phyloP scores from a whole-genome alignment of 75 land plant genomes.

The Selaginella moellendorffii region DNA sequence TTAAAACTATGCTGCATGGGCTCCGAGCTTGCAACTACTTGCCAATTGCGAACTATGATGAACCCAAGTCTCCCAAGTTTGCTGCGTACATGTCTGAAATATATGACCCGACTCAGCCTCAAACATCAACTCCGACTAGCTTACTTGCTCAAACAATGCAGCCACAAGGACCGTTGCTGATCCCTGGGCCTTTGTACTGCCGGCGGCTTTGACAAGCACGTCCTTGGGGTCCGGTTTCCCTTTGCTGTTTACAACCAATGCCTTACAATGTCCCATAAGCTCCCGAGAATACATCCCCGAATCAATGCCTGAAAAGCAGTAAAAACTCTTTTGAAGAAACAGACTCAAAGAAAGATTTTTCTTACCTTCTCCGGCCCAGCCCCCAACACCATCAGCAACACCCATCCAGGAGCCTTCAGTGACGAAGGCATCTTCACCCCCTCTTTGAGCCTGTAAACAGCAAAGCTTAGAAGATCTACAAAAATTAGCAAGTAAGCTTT shows the following conservation, averaged over 20 bases:
- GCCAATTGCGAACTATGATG: slow-evolving; percentile 46
- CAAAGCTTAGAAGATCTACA: too few species aligned
- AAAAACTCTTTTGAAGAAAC: too few species aligned
- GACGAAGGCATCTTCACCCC: slow-evolving; percentile 92
- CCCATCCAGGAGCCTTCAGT: slow-evolving; percentile 56
- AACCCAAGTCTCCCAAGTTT: slow-evolving; percentile 90
- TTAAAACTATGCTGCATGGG: slow-evolving; percentile 73
- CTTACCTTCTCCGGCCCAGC: slow-evolving; percentile 79
- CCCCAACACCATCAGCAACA: slow-evolving; percentile 74
- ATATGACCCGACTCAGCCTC: too few species aligned
- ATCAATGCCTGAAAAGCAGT: slow-evolving; percentile 55
- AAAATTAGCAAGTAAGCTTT: too few species aligned
- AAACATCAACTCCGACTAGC: too few species aligned
- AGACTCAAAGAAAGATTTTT: too few species aligned
- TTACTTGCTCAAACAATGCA: slow-evolving; percentile 52
- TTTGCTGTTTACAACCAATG: slow-evolving; percentile 22
- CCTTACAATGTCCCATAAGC: slow-evolving; percentile 56
- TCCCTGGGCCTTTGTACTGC: slow-evolving; percentile 41
- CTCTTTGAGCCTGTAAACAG: too few species aligned
- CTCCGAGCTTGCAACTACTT: slow-evolving; percentile 41
- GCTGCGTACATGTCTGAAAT: slow-evolving; percentile 62
- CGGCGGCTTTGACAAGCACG: slow-evolving; percentile 37
- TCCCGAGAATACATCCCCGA: slow-evolving; percentile 70
- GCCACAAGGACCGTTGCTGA: slow-evolving; percentile 62
- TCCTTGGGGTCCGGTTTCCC: slow-evolving; percentile 26